Evolutionary conservation across 148 eudicot species (phyloP).

Genomic region (Polygonum maritimum): DNA sequence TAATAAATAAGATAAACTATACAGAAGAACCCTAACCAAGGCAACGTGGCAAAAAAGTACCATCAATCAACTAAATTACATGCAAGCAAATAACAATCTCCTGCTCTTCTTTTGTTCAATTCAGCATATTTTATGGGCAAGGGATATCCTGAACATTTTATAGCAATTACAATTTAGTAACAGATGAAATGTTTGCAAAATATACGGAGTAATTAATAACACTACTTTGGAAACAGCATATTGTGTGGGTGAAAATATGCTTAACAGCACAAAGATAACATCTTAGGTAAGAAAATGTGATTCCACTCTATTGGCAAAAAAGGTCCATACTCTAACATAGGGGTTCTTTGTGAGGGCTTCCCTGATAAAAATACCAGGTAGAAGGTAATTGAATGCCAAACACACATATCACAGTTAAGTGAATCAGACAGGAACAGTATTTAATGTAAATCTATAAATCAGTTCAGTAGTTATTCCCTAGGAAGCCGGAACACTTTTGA

Average conservation of each 20-base stretch:
- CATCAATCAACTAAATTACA: neutral
- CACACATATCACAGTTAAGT: neutral
- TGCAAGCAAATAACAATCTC: neutral
- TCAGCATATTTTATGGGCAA: neutral
- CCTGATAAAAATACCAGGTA: neutral
- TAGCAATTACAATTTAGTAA: neutral
- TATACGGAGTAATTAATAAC: neutral
- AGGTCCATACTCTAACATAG: neutral
- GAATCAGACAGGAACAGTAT: neutral
- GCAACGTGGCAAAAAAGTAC: neutral
- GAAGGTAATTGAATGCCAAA: neutral
- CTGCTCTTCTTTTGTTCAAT: neutral
- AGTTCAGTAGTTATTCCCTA: neutral
- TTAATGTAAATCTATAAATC: neutral
- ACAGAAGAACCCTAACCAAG: neutral
- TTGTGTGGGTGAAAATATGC: neutral
- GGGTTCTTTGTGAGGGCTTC: neutral
- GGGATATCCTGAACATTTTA: neutral
- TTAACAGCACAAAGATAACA: neutral
- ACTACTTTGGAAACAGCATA: neutral
- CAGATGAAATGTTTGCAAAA: neutral
- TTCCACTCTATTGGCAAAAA: neutral
- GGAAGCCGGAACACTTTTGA: neutral
- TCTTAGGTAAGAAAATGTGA: neutral
- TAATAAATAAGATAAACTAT: neutral